phyloP scores from a whole-genome alignment of 1,139 yeast species.

The Blastobotrys persicus region DNA sequence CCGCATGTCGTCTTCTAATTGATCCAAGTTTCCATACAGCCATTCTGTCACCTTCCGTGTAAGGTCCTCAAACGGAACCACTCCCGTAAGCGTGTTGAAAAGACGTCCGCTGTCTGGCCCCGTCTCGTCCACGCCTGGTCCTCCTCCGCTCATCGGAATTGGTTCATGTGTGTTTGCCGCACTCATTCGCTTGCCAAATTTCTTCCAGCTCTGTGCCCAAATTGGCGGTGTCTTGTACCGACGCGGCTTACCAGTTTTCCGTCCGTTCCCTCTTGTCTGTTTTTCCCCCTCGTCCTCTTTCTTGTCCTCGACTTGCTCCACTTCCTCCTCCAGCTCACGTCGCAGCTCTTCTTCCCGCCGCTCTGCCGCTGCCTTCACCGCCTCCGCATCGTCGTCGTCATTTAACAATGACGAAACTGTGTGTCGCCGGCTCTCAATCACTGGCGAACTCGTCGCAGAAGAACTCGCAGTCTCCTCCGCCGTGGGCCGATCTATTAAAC shows the following conservation, averaged over 20 bases:
- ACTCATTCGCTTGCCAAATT: slow-evolving; percentile 5
- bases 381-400: slow-evolving; percentile 23
- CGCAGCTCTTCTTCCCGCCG: neutral
- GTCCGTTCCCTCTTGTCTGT: neutral
- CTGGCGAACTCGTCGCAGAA: slow-evolving; percentile 20
- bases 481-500: slow-evolving; percentile 22
- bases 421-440: slow-evolving; percentile 24
- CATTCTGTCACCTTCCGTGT: slow-evolving; percentile 83
- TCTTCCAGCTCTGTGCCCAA: slow-evolving; percentile 75
- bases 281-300: neutral
- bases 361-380: neutral
- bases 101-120: slow-evolving; percentile 12
- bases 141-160: no score
- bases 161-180: slow-evolving; percentile 3
- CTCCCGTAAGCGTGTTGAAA: slow-evolving; percentile 57
- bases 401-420: slow-evolving; percentile 32
- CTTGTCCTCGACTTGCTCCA: slow-evolving; percentile 10
- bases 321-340: neutral
- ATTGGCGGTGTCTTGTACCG: slow-evolving; percentile 67
- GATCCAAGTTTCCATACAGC: slow-evolving; percentile 77
- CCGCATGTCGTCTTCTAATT: slow-evolving; percentile 58
- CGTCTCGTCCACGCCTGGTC: slow-evolving; percentile 13
- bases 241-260: slow-evolving; percentile 50
- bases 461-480: slow-evolving; percentile 14
- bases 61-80: slow-evolving; percentile 77